Percentiles rank a stretch among this genome's conserved stretches.
phyloP scores from a whole-genome alignment of 108 stramenopile genomes.

The Nitzschia palea region DNA sequence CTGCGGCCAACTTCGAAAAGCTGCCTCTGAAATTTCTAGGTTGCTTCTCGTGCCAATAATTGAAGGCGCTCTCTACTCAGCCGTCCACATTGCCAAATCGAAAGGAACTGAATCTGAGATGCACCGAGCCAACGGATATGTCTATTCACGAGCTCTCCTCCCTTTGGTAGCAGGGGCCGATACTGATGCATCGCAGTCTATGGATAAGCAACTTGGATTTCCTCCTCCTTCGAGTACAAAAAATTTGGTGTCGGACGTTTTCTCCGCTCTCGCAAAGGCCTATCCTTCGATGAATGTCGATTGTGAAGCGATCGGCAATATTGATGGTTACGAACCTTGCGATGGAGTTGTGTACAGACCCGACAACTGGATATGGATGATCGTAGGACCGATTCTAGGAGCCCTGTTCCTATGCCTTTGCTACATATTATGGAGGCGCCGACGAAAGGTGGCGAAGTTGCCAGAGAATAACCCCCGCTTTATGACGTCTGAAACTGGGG shows the following conservation, averaged over 20 bases:
- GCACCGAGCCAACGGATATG: conserved; percentile 61
- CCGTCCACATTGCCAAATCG: conserved; percentile 13
- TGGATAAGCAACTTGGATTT: conserved; percentile 41
- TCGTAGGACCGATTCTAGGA: conserved; percentile 30
- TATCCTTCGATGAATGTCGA: conserved; percentile 43
- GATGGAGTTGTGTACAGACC: conserved; percentile 28
- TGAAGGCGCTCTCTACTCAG: conserved; percentile 57
- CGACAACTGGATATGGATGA: conserved; percentile 22
- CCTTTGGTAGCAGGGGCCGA: conserved; percentile 57
- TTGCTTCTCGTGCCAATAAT: conserved; percentile 64
- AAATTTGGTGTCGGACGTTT: conserved; percentile 32
- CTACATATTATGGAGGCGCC: neutral
- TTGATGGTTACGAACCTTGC: conserved; percentile 35
- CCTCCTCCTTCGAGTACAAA: conserved; percentile 10
- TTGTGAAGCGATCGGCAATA: conserved; percentile 45
- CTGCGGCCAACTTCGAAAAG: conserved; percentile 57
- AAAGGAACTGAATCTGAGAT: neutral
- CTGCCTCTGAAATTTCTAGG: conserved; percentile 49
- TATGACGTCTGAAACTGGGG: conserved; percentile 14
- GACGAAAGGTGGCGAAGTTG: conserved; percentile 3
- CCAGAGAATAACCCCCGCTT: conserved; percentile 35
- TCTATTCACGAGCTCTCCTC: conserved; percentile 59
- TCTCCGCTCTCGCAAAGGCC: conserved; percentile 29
- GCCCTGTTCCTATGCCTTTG: neutral
- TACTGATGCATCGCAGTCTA: conserved; percentile 39